Percentiles rank a stretch among this genome's conserved stretches.
These are phyloP conservation scores for Aspergillus sparsus DNA, from an alignment of 495 filamentous ascomycete genomes.

Conservation along the genomic window DNA sequence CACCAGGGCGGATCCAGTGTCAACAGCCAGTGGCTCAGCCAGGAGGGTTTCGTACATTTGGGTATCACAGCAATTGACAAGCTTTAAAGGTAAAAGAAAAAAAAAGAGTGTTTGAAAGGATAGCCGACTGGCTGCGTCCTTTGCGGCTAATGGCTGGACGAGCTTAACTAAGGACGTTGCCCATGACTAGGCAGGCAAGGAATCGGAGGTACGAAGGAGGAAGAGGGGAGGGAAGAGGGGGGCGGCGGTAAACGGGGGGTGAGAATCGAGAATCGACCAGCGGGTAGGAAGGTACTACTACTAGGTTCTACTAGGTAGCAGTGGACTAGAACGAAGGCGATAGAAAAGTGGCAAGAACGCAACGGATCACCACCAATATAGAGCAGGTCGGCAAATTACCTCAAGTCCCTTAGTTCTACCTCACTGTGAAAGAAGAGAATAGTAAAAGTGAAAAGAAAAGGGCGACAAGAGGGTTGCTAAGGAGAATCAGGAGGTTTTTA, in stretches of 20 bases:
- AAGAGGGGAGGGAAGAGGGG: constrained; percentile 3
- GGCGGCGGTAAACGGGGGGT: constrained; percentile 16
- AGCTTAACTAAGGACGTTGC: constrained; percentile 26
- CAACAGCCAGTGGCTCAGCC: constrained; percentile 37
- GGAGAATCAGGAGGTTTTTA: constrained; percentile 20
- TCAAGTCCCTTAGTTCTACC: neutral
- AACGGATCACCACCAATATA: neutral
- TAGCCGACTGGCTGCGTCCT: constrained; percentile 21
- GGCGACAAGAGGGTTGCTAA: constrained; percentile 8
- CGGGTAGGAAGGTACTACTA: neutral
- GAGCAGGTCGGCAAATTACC: neutral
- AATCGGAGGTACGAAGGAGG: constrained; percentile 10
- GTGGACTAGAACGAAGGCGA: constrained; percentile 10
- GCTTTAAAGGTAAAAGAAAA: neutral
- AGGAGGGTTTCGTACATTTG: constrained; percentile 42
- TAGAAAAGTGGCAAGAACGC: neutral
- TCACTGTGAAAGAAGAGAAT: neutral
- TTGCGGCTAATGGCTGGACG: constrained; percentile 25
- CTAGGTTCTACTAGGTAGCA: too few species aligned
- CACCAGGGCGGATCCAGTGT: constrained; percentile 37
- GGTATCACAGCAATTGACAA: constrained; percentile 23
- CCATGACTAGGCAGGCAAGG: constrained; percentile 28
- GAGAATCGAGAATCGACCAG: constrained; percentile 3
- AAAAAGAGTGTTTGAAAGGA: constrained; percentile 3
- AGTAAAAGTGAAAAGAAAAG: constrained; percentile 1